Evolutionary conservation across 768 basidiomycete species (phyloP).

Genomic region (Mycena polygramma): DNA sequence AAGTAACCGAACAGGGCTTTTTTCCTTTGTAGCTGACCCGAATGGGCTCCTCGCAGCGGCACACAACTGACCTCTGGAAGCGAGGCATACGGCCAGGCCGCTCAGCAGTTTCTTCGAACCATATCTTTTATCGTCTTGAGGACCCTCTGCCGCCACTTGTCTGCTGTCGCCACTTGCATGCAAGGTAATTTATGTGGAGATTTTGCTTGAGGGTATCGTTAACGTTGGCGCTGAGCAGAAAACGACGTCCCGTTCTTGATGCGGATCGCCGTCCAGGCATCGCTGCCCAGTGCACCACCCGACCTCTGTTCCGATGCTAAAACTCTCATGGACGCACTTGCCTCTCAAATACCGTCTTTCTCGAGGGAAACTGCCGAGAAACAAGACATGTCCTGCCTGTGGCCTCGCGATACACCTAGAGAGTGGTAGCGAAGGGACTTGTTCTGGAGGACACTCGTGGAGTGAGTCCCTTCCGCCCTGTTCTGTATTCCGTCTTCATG

Average conservation of each 20-base stretch:
- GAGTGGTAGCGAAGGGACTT: conserved; percentile 71
- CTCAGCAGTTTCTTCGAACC: conserved; percentile 46
- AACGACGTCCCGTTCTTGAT: conserved; percentile 59
- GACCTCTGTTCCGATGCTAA: conserved; percentile 38
- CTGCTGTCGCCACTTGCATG: conserved; percentile 49
- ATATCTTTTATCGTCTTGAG: conserved; percentile 54
- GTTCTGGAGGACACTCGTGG: conserved; percentile 83
- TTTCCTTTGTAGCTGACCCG: conserved; percentile 2
- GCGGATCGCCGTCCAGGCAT: conserved; percentile 57
- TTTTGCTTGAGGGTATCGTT: neutral
- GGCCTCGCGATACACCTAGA: conserved; percentile 67
- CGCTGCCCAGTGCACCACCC: conserved; percentile 43
- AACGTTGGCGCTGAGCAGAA: conserved; percentile 43
- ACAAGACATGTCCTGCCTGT: conserved; percentile 77
- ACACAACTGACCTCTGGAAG: conserved; percentile 43
- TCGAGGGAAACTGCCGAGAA: conserved; percentile 6
- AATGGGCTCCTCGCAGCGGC: conserved; percentile 39
- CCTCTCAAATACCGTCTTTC: conserved; percentile 40
- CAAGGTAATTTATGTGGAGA: conserved; percentile 44
- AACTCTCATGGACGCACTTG: conserved; percentile 38
- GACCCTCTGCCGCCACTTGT: conserved; percentile 56
- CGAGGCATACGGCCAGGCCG: conserved; percentile 50
- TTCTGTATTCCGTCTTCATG: conserved; percentile 3
- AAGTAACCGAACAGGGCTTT: conserved; percentile 27
- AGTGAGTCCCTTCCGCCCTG: conserved; percentile 56